Base-by-base conservation (phyloP, 2,329 filamentous ascomycete species). In the Thyridium curvatum region DNA sequence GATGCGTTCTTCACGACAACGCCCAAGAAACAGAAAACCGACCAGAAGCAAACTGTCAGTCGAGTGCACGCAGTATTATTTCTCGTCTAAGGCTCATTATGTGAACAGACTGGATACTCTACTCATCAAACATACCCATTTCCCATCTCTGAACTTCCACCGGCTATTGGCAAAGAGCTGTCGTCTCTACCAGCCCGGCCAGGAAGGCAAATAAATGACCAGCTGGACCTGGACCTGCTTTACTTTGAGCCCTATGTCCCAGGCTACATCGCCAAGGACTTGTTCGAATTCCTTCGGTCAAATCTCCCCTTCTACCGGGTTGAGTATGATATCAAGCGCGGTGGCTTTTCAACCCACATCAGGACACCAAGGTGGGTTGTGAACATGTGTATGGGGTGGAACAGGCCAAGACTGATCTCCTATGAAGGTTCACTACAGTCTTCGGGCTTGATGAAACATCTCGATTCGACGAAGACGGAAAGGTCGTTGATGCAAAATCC, bases 241-340 rank as follows among this genome's bases (percentile, higher is more conserved):
- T 86, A 86, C 59, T 90, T 83, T 54, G 72, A 86, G 50, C 84
- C 85, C 0, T 90, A 84, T 46, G 70, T 90, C 4, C 73, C 81
- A 0, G 61, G 66, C 3, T 58, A 69, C 12, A 65, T 77, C 10
- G 68, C 77, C 15, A 67, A 69, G 4, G 65, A 75, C 4, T 59
- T 88, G 0, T 91, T 90, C 58, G 63, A 77, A 12, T 88, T 88
- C 52, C 69, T 91, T 2, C 76, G 86, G 2, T 60, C 68, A n/a
- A 72, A 84, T 43, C 61, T 91, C 2, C 83, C 83, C 8, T 90
- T 89, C 60, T 87, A 89, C 51, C 73, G 83, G 38, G 84, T 89
- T 4, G 72, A 79, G 49, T 89, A 89, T 51, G 78, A 71, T 26
- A 86, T 89, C 51, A 82, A 77, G 39, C 74, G 86, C 8, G 77